Base-by-base conservation (phyloP, 2,329 filamentous ascomycete species). In the Sporothrix curviconia region DNA sequence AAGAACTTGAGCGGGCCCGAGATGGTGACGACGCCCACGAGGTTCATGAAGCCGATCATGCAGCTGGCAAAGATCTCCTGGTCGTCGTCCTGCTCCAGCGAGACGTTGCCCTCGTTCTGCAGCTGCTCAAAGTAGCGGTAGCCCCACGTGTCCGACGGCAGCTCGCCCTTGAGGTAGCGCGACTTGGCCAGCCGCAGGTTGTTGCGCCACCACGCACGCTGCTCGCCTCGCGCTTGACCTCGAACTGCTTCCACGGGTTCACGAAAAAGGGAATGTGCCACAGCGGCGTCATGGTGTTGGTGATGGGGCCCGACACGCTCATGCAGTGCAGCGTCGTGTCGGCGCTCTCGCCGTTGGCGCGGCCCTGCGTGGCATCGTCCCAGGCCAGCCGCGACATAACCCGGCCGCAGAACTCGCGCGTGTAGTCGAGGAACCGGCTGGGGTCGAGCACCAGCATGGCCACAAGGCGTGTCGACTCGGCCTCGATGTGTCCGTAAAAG, bases 21-120 rank as follows among this genome's bases (percentile, higher is more conserved):
- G 57, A 78, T 76, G 9, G 77, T 79, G 32, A 79, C 71, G 9
- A 78, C 75, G 7, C 77, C 77, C 12, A 79, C 76, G 6, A 79
- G 71, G 55, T 76, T 78, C 63, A 79, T 70, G 62, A 79, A 79
- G 0, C 76, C 76, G 25, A 79, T 70, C 74, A 78, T 79, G 64
- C 76, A 79, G 53, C 73, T 74, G 7, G 76, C 75, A 65, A 76
- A 76, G 25, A 71, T 67, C 62, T 77, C 75, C 28, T 78, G 72
- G 32, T 74, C 69, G 14, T 70, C 68, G 24, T 58, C 65, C 66
- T 79, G 74, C 34, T 75, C 70, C 0, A 78, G 67, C 1, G 60
- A 62, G 5, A 62, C 47, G 52, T 78, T 77, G 12, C 75, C 73
- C 47, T 70, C 69, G 22, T 69, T 65, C 52, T 66, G 64, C 15